Evolutionary conservation across 768 basidiomycete genomes (phyloP), one percentile per base, ranked within the genome.

Genomic region (Neoboletus brunneissimus): DNA sequence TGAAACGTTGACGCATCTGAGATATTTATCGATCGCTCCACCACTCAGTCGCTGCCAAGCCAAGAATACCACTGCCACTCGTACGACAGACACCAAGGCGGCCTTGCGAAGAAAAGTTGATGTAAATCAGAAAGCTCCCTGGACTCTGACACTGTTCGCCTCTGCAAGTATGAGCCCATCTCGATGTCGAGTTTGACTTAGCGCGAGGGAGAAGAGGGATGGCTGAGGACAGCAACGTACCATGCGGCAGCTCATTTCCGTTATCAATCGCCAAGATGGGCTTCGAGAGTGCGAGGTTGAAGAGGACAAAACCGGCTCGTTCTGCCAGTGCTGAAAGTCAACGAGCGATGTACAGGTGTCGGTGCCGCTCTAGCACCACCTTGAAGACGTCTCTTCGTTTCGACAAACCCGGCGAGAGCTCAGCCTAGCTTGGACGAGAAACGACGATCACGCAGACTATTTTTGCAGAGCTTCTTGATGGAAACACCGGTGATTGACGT

Each of bases 191-290:
- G 47, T 53, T 34, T n/a, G 22, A 29, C 20, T n/a, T 12, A 9
- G 23, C 18, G n/a, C 10, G 31, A 13, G n/a, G 18, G 53, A 29
- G 20, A 42, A 29, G 35, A 15, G 4, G 31, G 18, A 53, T 8
- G 43, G 43, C n/a, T 23, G n/a, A 47, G 31, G 42, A 34, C 32
- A 54, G 40, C n/a, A 46, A 20, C 8, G 32, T 41, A 38, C 48
- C 64, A 63, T 58, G 61, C 53, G 60, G 57, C 23, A 41, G 37
- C 38, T 40, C 61, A 68, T 68, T 59, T 68, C 67, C 67, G 67
- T 57, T 70, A 68, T 68, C 66, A 27, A 8, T 56, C 34, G 41
- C 27, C 56, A 48, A 16, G 48, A 37, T 29, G 38, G 23, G 20
- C 44, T 34, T 54, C 56, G 27, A 53, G 38, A n/a, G 51, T 25